Evolutionary conservation across 139 green algal genomes (phyloP), one percentile per base, ranked within the genome.

Genomic region (Volvox africanus): DNA sequence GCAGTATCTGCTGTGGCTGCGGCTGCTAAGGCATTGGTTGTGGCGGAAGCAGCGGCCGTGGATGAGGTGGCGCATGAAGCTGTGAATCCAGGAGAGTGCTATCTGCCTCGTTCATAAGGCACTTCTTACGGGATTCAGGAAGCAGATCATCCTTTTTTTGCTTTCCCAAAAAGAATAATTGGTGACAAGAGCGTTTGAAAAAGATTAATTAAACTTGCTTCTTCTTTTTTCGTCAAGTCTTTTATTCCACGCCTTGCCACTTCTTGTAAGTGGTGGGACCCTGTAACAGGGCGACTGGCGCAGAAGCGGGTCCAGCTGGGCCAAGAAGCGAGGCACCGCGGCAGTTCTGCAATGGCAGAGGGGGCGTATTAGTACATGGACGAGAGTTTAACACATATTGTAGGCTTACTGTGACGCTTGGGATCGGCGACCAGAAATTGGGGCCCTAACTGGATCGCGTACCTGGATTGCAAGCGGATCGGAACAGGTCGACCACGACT

Each of bases 61-160:
- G 11, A 21, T 14, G 32, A 0, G 33, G 1, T 26, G 32, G 79
- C 79, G 79, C 16, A 44, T 33, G 26, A 12, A 30, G 19, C 37
- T 19, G 79, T 18, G 37, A 21, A 19, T 69, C 16, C 80, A n/a
- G 50, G 44, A 17, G 21, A 28, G 24, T 35, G 16, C 20, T n/a
- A 32, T 28, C 61, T 17, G 1, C 61, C 61, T 37, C 50, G 11
- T 86, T 61, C 26, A 86, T 30, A n/a, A 86, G 26, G 13, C 17
- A 9, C 50, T 71, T 26, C 26, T 69, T 86, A 14, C 28, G 6
- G 3, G 81, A 62, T n/a, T 87, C 81, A 1, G 30, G 9, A 19
- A 87, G 81, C 81, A 87, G 62, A 12, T 76, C 81, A 2, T 87
- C n/a, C n/a, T n/a, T n/a, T n/a, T n/a, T n/a, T n/a, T n/a, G n/a